phyloP scores from a whole-genome alignment of 345 rosid genomes.

The Acer negundo region DNA sequence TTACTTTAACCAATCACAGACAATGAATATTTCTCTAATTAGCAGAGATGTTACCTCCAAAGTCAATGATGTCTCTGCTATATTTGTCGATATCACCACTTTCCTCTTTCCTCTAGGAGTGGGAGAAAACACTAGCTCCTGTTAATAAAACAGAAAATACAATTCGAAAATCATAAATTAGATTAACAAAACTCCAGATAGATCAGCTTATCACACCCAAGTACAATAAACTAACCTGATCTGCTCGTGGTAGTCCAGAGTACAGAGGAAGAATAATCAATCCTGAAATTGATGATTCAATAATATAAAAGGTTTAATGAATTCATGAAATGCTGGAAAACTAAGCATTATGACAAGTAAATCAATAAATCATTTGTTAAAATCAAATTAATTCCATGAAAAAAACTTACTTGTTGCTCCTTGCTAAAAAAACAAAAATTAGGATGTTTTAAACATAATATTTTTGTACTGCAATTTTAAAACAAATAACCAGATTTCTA shows the following conservation, averaged over 20 bases:
- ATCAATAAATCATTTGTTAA: neutral
- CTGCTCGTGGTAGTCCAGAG: constrained; percentile 87
- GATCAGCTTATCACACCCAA: constrained; percentile 5
- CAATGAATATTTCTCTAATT: neutral
- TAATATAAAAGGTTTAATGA: neutral
- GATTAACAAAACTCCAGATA: constrained; percentile 5
- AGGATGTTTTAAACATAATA: neutral
- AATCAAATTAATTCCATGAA: neutral
- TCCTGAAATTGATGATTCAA: constrained; percentile 54
- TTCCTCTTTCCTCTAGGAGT: constrained; percentile 92
- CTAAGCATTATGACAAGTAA: neutral
- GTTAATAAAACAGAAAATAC: constrained; percentile 18
- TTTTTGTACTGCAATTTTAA: neutral
- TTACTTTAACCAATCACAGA: constrained; percentile 10
- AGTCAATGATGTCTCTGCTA: constrained; percentile 94
- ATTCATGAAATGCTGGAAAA: constrained; percentile 9
- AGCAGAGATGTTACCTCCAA: constrained; percentile 60
- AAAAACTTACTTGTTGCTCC: neutral
- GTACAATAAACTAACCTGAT: constrained; percentile 52
- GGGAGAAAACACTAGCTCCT: constrained; percentile 88
- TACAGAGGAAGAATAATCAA: constrained; percentile 74
- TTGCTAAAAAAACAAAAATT: neutral
- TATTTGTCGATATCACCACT: constrained; percentile 89
- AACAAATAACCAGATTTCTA: neutral
- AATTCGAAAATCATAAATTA: neutral